Percentiles rank a stretch among this genome's conserved stretches.
phyloP scores from a whole-genome alignment of 371 early-diverging fungal species.

The Aphelidium insulamus region DNA sequence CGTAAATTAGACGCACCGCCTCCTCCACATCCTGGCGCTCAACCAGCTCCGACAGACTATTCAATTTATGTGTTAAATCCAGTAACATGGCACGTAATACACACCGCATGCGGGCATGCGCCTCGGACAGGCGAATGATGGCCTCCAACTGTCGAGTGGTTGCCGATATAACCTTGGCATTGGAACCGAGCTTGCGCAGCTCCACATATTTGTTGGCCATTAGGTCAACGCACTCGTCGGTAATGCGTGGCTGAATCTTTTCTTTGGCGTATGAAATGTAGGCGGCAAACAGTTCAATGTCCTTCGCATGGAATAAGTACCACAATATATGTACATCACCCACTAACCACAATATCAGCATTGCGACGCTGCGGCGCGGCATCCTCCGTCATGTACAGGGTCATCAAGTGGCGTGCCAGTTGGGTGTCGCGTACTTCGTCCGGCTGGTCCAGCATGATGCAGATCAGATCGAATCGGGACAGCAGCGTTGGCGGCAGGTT shows the following conservation, averaged over 20 bases:
- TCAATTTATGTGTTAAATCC: conserved; percentile 7
- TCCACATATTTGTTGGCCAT: conserved; percentile 71
- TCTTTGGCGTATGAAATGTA: conserved; percentile 81
- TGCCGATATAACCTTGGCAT: conserved; percentile 48
- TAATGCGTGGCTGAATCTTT: conserved; percentile 53
- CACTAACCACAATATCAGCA: conserved; percentile 26
- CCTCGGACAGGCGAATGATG: conserved; percentile 96
- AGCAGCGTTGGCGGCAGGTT: conserved; percentile 90
- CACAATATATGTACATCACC: background rate
- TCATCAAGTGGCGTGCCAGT: conserved; percentile 65
- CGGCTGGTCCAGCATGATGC: conserved; percentile 75
- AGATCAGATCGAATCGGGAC: conserved; percentile 93
- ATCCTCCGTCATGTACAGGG: conserved; percentile 63
- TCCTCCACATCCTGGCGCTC: conserved; percentile 58
- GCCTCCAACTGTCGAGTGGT: conserved; percentile 98
- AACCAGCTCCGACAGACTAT: conserved; percentile 38
- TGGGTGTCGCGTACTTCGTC: conserved; percentile 67
- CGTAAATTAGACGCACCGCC: conserved; percentile 66
- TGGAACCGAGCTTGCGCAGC: conserved; percentile 59
- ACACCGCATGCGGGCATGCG: conserved; percentile 86
- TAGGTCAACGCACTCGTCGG: conserved; percentile 48
- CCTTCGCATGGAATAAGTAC: conserved; percentile 17
- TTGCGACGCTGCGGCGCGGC: conserved; percentile 5
- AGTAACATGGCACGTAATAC: background rate
- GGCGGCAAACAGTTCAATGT: conserved; percentile 53